Evolutionary conservation across 495 filamentous ascomycete species (phyloP), one percentile per base, ranked within the genome.

Genomic region (Ascodesmis nigricans): DNA sequence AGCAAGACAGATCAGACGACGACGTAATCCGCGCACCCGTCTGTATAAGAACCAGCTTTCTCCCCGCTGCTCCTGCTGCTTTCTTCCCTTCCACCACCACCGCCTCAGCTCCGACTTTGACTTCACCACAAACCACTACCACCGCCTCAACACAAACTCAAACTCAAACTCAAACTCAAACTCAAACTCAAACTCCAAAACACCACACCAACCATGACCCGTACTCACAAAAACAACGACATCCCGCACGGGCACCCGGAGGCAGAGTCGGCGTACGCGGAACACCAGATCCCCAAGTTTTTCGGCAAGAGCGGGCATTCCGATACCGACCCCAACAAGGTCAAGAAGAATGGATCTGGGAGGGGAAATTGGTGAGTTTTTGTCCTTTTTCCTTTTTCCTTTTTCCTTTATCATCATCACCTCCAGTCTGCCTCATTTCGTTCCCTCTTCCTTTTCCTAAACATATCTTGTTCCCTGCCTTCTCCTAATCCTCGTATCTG

Each of bases 331-430:
- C 87, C 84, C 25, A 78, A 78, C 57, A 87, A 87, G 66, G 77
- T 74, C 44, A 93, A 93, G 72, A 95, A 95, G 64, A 77, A 91
- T 41, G 84, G 84, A 33, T 76, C 69, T 32, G 84, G 84, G 26
- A 87, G 80, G 55, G 78, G 73, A 53, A 92, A 92, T 56, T 95
- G 84, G 84, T 92, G 67, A 55, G 71, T 53, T 11, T 15, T n/a
- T n/a, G n/a, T n/a, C n/a, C n/a, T n/a, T n/a, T n/a, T n/a, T n/a
- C 25, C 9, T 13, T 25, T 20, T 26, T 16, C 29, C 28, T 27
- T 29, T 21, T 11, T 21, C 33, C 31, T 31, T 30, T 26, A 43
- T 31, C 9, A 33, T 33, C 26, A 13, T 29, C 31, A 10, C 28
- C 18, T n/a, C n/a, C n/a, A n/a, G n/a, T n/a, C n/a, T n/a, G n/a